phyloP scores from a whole-genome alignment of 306 rosid genomes.

The Lotus japonicus region DNA sequence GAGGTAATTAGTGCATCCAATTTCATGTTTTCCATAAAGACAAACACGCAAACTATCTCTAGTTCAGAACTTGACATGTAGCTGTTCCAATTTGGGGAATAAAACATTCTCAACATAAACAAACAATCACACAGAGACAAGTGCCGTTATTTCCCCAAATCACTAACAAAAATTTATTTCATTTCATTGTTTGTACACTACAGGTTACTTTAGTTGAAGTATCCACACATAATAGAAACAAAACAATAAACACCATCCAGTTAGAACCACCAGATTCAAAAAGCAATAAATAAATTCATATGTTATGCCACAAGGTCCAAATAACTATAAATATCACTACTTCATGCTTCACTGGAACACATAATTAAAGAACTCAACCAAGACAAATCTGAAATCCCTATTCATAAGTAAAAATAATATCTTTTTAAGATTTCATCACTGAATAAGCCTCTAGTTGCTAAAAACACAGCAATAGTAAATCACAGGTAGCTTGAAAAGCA shows the following conservation, averaged over 20 bases:
- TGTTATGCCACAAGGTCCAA: background rate
- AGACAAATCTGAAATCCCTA: too few relatives aligned
- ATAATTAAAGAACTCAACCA: background rate
- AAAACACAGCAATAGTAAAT: background rate
- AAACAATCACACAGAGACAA: background rate
- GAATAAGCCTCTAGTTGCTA: background rate
- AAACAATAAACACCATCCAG: background rate
- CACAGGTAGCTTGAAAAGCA: background rate
- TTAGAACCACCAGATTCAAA: background rate
- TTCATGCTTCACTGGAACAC: background rate
- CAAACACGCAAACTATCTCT: background rate
- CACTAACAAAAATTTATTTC: background rate
- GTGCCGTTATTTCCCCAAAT: background rate
- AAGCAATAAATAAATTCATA: background rate
- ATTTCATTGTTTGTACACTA: background rate
- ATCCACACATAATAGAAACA: background rate
- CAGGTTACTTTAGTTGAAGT: background rate
- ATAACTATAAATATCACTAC: background rate
- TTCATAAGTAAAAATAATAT: too few relatives aligned
- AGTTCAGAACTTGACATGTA: background rate
- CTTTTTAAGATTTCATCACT: background rate
- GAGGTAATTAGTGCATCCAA: background rate
- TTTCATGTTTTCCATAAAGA: background rate
- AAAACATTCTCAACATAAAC: background rate
- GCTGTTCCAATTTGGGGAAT: background rate